A percentile compares a stretch with the other conserved stretches of the same genome.
These are phyloP conservation scores for Diddensiella santjacobensis DNA, from an alignment of 805 yeast species.

Conservation along the genomic window DNA sequence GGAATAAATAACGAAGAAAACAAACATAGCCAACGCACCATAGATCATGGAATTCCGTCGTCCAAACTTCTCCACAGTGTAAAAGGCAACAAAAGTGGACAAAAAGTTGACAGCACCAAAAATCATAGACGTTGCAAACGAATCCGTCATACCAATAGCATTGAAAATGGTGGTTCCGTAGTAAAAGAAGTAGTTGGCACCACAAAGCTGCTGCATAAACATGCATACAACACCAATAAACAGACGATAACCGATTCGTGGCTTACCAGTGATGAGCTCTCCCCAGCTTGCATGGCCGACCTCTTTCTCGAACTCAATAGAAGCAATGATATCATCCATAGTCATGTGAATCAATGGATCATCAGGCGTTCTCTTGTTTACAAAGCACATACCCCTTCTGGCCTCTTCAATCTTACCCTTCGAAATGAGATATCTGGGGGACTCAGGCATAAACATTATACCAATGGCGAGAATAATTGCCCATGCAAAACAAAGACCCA, in stretches of 20 bases:
- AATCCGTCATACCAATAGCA: slow-evolving; percentile 42
- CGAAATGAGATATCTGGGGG: slow-evolving; percentile 67
- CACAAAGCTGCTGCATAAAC: slow-evolving; percentile 59
- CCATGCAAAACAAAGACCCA: slow-evolving; percentile 70
- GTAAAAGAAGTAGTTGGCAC: slow-evolving; percentile 65
- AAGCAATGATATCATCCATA: slow-evolving; percentile 39
- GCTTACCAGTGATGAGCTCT: slow-evolving; percentile 49
- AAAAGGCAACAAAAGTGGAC: slow-evolving; percentile 47
- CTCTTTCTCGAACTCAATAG: slow-evolving; percentile 45
- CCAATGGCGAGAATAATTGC: slow-evolving; percentile 60
- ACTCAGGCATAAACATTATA: slow-evolving; percentile 64
- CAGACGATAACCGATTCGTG: slow-evolving; percentile 38
- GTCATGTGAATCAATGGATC: slow-evolving; percentile 34
- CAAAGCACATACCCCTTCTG: slow-evolving; percentile 47
- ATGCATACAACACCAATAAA: slow-evolving; percentile 45
- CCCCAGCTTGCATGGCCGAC: slow-evolving; percentile 52
- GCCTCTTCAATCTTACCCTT: slow-evolving; percentile 58
- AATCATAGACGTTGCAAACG: slow-evolving; percentile 53
- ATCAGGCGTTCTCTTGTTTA: slow-evolving; percentile 35
- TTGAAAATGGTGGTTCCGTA: slow-evolving; percentile 57
- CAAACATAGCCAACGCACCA: slow-evolving; percentile 48
- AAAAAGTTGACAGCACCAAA: slow-evolving; percentile 51
- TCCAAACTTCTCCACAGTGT: slow-evolving; percentile 49
- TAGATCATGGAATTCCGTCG: slow-evolving; percentile 44
- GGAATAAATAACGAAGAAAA: slow-evolving; percentile 51